phyloP scores from a whole-genome alignment of 176 grass and related monocot species.

The Luzula sylvatica region DNA sequence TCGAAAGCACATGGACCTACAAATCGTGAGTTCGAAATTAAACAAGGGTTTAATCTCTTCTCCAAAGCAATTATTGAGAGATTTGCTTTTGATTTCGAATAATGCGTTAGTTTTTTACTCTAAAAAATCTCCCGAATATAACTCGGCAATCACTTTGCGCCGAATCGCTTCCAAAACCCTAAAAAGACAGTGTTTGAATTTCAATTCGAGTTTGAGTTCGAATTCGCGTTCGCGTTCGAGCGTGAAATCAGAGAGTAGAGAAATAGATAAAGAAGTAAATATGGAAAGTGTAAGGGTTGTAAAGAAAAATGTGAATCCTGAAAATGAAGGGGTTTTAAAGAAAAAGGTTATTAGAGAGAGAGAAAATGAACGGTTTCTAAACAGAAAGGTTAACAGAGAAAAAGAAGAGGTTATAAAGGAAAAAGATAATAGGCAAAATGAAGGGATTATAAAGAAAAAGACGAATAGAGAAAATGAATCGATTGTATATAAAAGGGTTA shows the following conservation, averaged over 20 bases:
- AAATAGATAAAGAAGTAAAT: constrained; percentile 2
- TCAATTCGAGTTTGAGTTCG: constrained; percentile 28
- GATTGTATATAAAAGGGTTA: not conserved
- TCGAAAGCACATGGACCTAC: constrained; percentile 67
- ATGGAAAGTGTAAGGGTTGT: not conserved
- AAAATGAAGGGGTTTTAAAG: not conserved
- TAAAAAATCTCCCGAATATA: constrained; percentile 56
- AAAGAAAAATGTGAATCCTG: constrained; percentile 4
- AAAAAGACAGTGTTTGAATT: not conserved
- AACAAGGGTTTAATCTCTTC: constrained; percentile 60
- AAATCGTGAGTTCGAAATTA: constrained; percentile 54
- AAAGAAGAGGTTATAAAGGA: not conserved
- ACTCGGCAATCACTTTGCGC: constrained; percentile 50
- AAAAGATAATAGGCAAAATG: too few relatives aligned
- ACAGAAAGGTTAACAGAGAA: not conserved
- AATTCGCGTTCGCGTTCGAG: constrained; percentile 1
- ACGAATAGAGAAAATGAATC: not conserved
- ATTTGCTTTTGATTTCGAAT: constrained; percentile 63
- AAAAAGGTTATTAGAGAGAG: not conserved
- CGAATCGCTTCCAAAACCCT: constrained; percentile 36
- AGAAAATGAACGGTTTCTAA: not conserved
- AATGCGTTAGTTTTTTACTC: constrained; percentile 60
- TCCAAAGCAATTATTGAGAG: constrained; percentile 58
- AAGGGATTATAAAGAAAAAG: not conserved
- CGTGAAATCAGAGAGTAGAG: not conserved